Evolutionary conservation across 2,329 filamentous ascomycete genomes (phyloP), one percentile per base, ranked within the genome.

Genomic region (Iodosphaeria phyllophila): DNA sequence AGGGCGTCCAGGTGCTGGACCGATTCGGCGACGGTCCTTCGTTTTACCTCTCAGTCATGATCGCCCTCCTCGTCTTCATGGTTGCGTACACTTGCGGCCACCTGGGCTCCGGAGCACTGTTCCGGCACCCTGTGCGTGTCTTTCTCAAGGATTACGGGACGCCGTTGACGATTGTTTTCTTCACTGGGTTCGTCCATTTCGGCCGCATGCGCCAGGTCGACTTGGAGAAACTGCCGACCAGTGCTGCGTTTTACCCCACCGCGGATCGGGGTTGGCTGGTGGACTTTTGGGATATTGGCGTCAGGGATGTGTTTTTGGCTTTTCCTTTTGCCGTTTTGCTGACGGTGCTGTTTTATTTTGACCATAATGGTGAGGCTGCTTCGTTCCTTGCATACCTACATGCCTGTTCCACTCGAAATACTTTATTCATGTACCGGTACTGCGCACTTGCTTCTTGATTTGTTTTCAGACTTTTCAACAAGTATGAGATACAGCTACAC

Each of bases 131-230:
- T 18, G 52, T 89, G 6, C 66, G 82, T 12, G 71, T 84, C 33
- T 91, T 92, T 38, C 60, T 92, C 34, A 82, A 89, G 43, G 82
- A 92, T 46, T 92, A 92, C 42, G 82, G 80, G 26, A 91, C 80
- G 0, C 80, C 82, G 0, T 53, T 86, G 31, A 80, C 76, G 0
- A 65, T 84, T 27, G 54, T 92, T 31, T 92, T 92, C 57, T 92
- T 92, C 46, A 83, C 82, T 0, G 82, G 82, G 1, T 92, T 91
- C 39, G 74, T 89, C 2, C 77, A 89, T 46, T 68, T 91, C 32
- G 82, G 82, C 6, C 73, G 77, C 38, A 86, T 92, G 77, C 53
- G 52, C n/a, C 50, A 61, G 20, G 63, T 91, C 2, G 44, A 67
- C 12, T 53, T 92, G 7, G 66, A 76, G 32, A 71, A 62, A 6